phyloP scores from a whole-genome alignment of 768 basidiomycete species.

The Infundibulicybe gibba region DNA sequence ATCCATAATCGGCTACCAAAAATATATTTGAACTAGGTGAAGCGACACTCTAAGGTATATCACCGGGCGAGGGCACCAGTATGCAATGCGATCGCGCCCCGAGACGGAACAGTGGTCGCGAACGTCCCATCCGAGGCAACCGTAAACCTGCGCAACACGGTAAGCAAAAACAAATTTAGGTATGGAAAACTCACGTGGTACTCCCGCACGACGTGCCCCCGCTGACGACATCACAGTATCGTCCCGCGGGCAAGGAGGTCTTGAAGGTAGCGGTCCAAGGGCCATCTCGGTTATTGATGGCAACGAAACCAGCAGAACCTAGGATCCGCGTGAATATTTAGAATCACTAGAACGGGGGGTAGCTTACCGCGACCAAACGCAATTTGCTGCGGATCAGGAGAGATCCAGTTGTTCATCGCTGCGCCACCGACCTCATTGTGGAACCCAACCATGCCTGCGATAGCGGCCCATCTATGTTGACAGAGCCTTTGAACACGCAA shows the following conservation, averaged over 20 bases:
- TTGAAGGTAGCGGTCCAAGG: slow-evolving; percentile 40
- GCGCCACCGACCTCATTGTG: too few relatives aligned
- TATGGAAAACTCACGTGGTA: slow-evolving; percentile 33
- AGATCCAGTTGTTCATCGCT: too few relatives aligned
- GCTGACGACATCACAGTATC: slow-evolving; percentile 47
- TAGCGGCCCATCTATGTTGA: slow-evolving; percentile 45
- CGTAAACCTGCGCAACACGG: slow-evolving; percentile 35
- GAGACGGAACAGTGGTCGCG: slow-evolving; percentile 43
- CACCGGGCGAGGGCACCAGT: slow-evolving; percentile 57
- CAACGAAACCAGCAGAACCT: slow-evolving; percentile 44
- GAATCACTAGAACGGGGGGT: neutral
- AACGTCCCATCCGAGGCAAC: slow-evolving; percentile 50
- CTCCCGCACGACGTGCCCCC: slow-evolving; percentile 55
- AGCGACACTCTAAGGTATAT: too few relatives aligned
- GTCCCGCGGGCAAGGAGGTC: slow-evolving; percentile 40
- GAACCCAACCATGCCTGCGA: too few relatives aligned
- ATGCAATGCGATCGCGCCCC: too few relatives aligned
- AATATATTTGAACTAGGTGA: too few relatives aligned
- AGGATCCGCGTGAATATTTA: neutral
- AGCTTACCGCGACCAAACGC: slow-evolving; percentile 44
- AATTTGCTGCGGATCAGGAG: slow-evolving; percentile 39
- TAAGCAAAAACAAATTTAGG: neutral
- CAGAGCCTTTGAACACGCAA: slow-evolving; percentile 36
- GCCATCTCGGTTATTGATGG: slow-evolving; percentile 44
- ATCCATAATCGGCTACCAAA: too few relatives aligned